Evolutionary conservation across 305 asterid species (phyloP), one percentile per base, ranked within the genome.

Genomic region (Fraxinus ornus): DNA sequence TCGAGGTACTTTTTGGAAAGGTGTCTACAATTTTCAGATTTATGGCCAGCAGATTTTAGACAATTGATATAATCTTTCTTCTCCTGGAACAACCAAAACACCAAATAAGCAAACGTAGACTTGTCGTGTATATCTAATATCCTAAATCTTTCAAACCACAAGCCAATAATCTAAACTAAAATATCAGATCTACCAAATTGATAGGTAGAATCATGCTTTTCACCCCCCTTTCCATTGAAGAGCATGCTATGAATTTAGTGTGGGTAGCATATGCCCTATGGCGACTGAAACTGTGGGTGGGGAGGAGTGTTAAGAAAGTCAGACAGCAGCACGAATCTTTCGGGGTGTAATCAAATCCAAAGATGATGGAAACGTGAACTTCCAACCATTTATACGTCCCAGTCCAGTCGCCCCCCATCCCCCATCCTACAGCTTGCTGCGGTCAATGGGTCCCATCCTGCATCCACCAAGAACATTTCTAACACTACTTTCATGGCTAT

Each of bases 21-120:
- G 76, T 89, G 88, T 84, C 94, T 89, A 80, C 99, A 95, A 77
- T 77, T 87, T 55, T 94, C 97, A 5, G 99, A 94, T 83, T 93
- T 89, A 86, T 93, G 99, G 77, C 97, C 93, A 5, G 85, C 49
- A 9, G 92, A 77, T 88, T 94, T 94, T 77, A 95, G 89, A 88
- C 99, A 95, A 52, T 5, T 84, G 82, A 95, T 85, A 82, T 95
- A 95, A 3, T 92, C 94, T 87, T 94, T 93, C 97, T 94, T 95
- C 87, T 93, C 99, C 98, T 94, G 93, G 86, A 92, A 76, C 81
- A 77, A 81, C 72, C 62, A 81, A 62, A 77, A 79, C 77, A 62
- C 13, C 47, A 79, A 79, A 39, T 71, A 32, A 86, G 77, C 78
- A 80, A 81, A 83, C 52, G 75, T 77, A 60, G 22, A 28, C 35